Base-by-base conservation (phyloP, 164 flowering plant species). In the Vitis rotundifolia region DNA sequence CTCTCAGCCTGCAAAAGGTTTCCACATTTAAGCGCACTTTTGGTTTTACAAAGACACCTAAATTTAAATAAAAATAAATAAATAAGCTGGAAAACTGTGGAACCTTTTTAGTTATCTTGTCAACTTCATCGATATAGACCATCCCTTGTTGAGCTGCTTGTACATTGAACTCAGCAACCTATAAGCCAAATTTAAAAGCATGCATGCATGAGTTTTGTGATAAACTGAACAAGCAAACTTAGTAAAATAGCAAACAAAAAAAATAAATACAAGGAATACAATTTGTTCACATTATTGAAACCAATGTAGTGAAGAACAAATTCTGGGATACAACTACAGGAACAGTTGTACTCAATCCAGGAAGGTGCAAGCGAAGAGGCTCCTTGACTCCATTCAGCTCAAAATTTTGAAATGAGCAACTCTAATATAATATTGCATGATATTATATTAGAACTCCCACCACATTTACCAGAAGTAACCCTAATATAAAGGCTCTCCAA, bases 141-240 rank as follows among this genome's bases (percentile, higher is more conserved):
- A 96, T 96, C 69, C 99, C 99, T 82, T 96, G 98, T 74, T 96
- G 98, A 72, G 99, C 99, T 69, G 98, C 99, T 81, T 88, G 91
- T 49, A 96, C 95, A 77, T 96, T 93, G 79, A 88, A 96, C 61
- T 96, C 99, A 59, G 99, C 95, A 75, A 75, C 97, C 99, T 96
- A 77, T 8, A 68, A 47, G 28, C 59, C 68, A 74, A 61, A 49
- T 26, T 49, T 31, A 61, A 67, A 78, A 56, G 63, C 60, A 68
- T 10, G 55, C 26, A 29, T 13, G 63, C 5, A 47, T 68, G 8
- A 65, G 64, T 51, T 14, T 47, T 49, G 2, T 9, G 2, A 51
- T 63, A 8, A 37, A 63, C 22, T 12, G 50, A 47, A 49, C 48
- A 29, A 3, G n/a, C 14, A 48, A 66, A 10, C 44, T 37, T 37